phyloP scores from a whole-genome alignment of 1,284 basidiomycete genomes.

The Leccinum pachyderme region DNA sequence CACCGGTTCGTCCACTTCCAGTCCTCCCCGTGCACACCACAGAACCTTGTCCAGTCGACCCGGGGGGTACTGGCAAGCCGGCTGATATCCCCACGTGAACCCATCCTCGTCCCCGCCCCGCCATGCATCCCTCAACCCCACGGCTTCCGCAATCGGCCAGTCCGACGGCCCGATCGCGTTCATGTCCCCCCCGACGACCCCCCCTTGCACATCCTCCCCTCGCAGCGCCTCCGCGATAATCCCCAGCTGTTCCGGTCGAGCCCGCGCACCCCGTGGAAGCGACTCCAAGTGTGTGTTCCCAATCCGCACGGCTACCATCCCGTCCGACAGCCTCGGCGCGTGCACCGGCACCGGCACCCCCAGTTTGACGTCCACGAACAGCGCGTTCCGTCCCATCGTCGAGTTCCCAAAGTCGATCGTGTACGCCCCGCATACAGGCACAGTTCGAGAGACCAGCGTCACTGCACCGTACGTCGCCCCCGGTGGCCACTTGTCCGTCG shows the following conservation, averaged over 20 bases:
- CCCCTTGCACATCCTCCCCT: slow-evolving; percentile 47
- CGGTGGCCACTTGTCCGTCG: slow-evolving; percentile 50
- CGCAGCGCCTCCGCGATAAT: slow-evolving; percentile 49
- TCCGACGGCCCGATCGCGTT: slow-evolving; percentile 57
- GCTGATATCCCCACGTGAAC: slow-evolving; percentile 69
- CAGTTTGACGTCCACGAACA: slow-evolving; percentile 57
- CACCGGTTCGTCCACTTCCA: slow-evolving; percentile 49
- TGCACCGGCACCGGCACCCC: slow-evolving; percentile 33
- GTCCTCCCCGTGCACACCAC: slow-evolving; percentile 45
- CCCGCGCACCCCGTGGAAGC: slow-evolving; percentile 40
- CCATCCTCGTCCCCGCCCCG: slow-evolving; percentile 41
- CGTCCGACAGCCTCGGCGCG: slow-evolving; percentile 28
- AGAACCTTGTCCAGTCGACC: slow-evolving; percentile 65
- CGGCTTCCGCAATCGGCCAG: slow-evolving; percentile 36
- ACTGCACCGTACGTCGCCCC: slow-evolving; percentile 54
- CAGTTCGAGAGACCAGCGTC: slow-evolving; percentile 57
- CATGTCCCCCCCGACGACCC: slow-evolving; percentile 68
- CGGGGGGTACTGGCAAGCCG: slow-evolving; percentile 41
- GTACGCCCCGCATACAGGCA: slow-evolving; percentile 45
- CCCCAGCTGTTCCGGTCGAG: slow-evolving; percentile 52
- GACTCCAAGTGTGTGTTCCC: slow-evolving; percentile 74
- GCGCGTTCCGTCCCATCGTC: slow-evolving; percentile 48
- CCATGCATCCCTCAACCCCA: slow-evolving; percentile 60
- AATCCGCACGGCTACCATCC: slow-evolving; percentile 49
- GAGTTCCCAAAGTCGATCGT: slow-evolving; percentile 52